phyloP scores from a whole-genome alignment of 768 basidiomycete species.

The Suillus variegatus region DNA sequence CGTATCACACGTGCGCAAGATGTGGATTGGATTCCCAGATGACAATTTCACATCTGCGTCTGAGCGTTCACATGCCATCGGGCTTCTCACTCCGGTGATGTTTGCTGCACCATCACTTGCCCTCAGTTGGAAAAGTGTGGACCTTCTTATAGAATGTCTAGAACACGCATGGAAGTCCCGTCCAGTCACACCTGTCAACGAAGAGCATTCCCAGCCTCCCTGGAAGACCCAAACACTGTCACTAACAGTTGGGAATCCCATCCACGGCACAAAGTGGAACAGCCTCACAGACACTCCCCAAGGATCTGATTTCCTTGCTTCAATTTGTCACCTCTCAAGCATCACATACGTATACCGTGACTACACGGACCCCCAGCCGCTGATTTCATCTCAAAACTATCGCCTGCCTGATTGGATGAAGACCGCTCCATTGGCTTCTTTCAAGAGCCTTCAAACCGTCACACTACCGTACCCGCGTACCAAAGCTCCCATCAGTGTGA shows the following conservation, averaged over 20 bases:
- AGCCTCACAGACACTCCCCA: slow-evolving; percentile 30
- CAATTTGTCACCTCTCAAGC: slow-evolving; percentile 35
- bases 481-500: not conserved
- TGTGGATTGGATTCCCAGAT: not conserved
- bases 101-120: slow-evolving; percentile 25
- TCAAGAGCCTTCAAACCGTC: slow-evolving; percentile 26
- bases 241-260: slow-evolving; percentile 24
- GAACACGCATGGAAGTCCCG: slow-evolving; percentile 9
- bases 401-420: not conserved
- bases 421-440: slow-evolving; percentile 31
- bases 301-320: slow-evolving; percentile 20
- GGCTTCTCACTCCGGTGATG: slow-evolving; percentile 10
- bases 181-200: too few relatives aligned
- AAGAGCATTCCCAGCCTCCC: slow-evolving; percentile 27
- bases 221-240: slow-evolving; percentile 24
- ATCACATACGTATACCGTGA: not conserved
- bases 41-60: not conserved
- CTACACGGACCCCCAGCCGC: not conserved
- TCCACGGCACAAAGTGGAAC: slow-evolving; percentile 25
- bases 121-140: slow-evolving; percentile 29
- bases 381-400: not conserved
- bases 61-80: not conserved
- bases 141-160: slow-evolving; percentile 38
- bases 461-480: not conserved
- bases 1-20: slow-evolving; percentile 26